Evolutionary conservation across 1,139 yeast species (phyloP).

Genomic region (Blastobotrys proliferans): DNA sequence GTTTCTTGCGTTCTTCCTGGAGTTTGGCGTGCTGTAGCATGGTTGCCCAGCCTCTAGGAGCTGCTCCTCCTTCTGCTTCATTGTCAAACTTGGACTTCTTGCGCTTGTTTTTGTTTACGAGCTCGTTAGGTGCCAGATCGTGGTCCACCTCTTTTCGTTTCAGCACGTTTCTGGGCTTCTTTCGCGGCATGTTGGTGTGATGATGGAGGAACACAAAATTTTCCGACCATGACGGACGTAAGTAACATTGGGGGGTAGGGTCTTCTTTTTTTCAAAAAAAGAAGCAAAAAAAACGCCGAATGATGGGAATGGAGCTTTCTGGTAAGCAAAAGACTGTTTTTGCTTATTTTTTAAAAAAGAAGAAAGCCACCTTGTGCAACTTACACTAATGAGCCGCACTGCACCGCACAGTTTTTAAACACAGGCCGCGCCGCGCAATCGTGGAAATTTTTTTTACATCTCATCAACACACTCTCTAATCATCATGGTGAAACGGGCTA

Average conservation of each 20-base stretch:
- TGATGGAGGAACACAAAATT: no score
- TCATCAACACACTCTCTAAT: background rate
- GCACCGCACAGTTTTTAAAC: no score
- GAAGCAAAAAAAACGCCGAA: no score
- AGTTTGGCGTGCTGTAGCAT: slow-evolving; percentile 17
- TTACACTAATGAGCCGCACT: no score
- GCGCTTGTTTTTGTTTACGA: slow-evolving; percentile 15
- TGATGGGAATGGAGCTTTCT: no score
- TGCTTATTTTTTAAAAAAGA: no score
- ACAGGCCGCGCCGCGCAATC: background rate
- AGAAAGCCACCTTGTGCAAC: no score
- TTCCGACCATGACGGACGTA: no score
- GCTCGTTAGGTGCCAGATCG: slow-evolving; percentile 25
- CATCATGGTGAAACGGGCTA: slow-evolving; percentile 29
- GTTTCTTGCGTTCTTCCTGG: slow-evolving; percentile 33
- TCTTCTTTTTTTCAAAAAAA: no score
- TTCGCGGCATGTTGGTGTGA: slow-evolving; percentile 27
- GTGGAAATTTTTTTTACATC: background rate
- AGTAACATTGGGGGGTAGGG: no score
- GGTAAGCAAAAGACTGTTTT: no score
- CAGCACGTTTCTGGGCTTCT: slow-evolving; percentile 28
- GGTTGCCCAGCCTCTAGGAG: slow-evolving; percentile 8
- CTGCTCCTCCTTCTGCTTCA: slow-evolving; percentile 16
- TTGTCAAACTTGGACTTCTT: slow-evolving; percentile 12
- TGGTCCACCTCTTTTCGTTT: slow-evolving; percentile 25